Conservation (phyloP, 1,284 basidiomycete species). For the Volvariella surrecta region DNA sequence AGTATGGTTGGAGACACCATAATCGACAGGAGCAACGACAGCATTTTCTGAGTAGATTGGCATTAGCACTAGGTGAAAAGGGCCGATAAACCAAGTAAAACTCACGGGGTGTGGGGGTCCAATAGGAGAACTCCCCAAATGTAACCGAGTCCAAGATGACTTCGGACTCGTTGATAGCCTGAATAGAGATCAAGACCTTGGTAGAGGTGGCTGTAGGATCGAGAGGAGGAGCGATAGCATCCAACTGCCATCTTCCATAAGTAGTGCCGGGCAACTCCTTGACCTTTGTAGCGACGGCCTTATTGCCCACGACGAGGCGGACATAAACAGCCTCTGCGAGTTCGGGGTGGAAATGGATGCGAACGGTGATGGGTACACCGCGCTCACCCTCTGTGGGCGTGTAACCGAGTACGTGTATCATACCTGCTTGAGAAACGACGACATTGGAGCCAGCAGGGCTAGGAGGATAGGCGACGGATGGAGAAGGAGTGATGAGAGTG, state of each 20-base stretch:
- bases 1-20: conserved; percentile 3
- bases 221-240: conserved; percentile 44
- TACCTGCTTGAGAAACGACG: conserved; percentile 35
- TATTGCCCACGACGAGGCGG: conserved; percentile 58
- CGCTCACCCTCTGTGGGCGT: conserved; percentile 51
- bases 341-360: conserved; percentile 48
- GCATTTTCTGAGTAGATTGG: not conserved
- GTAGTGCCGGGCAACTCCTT: conserved; percentile 32
- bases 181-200: conserved; percentile 48
- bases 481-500: conserved; percentile 8
- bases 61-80: not conserved
- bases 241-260: conserved; percentile 50
- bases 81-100: conserved; percentile 8
- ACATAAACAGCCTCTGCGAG: conserved; percentile 42
- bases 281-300: conserved; percentile 52
- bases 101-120: conserved; percentile 39
- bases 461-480: conserved; percentile 12
- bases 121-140: conserved; percentile 69
- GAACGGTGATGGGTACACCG: conserved; percentile 49
- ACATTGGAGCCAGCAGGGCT: conserved; percentile 14
- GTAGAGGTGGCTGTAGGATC: conserved; percentile 24
- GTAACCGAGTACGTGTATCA: conserved; percentile 54
- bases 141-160: conserved; percentile 50
- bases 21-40: conserved; percentile 2
- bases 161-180: conserved; percentile 49